These are phyloP conservation scores for Phytophthora cactorum DNA, from an alignment of 352 stramenopile genomes.

Conservation along the genomic window DNA sequence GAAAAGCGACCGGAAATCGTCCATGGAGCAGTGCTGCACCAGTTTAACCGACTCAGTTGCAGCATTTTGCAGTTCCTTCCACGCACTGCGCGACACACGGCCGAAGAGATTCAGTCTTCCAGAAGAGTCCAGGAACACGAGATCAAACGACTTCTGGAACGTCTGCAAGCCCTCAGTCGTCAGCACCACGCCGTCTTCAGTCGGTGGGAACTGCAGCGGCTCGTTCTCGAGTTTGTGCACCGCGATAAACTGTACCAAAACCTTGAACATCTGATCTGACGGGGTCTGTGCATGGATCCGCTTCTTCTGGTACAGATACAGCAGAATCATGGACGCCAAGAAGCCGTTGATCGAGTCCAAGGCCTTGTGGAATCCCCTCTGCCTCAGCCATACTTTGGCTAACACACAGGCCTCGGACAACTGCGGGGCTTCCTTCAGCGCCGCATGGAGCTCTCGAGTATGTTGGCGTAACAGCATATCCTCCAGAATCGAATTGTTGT, in stretches of 20 bases:
- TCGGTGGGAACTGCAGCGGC: conserved; percentile 69
- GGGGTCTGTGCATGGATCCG: conserved; percentile 71
- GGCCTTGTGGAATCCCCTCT: conserved; percentile 78
- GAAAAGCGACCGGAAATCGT: conserved; percentile 83
- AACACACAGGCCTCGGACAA: conserved; percentile 85
- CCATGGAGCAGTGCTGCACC: conserved; percentile 66
- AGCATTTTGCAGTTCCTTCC: conserved; percentile 69
- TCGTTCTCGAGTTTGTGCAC: conserved; percentile 71
- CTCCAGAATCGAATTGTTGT: conserved; percentile 93
- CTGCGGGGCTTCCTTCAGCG: conserved; percentile 63
- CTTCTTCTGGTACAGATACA: conserved; percentile 83
- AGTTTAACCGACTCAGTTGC: conserved; percentile 68
- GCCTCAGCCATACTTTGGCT: conserved; percentile 88
- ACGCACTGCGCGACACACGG: conserved; percentile 69
- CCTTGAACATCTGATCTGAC: conserved; percentile 89
- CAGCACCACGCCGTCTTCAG: conserved; percentile 59
- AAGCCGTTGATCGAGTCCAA: conserved; percentile 89
- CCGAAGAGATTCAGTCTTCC: conserved; percentile 80
- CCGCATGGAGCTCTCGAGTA: conserved; percentile 80
- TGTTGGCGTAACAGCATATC: conserved; percentile 89
- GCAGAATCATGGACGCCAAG: conserved; percentile 80
- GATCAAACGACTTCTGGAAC: conserved; percentile 70
- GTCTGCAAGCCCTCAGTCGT: conserved; percentile 71
- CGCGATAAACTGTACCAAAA: conserved; percentile 83
- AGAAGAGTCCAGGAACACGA: conserved; percentile 83